A percentile compares a stretch with the other conserved stretches of the same genome.
These are phyloP conservation scores for Arabis alpina DNA, from an alignment of 345 rosid species.

Conservation along the genomic window DNA sequence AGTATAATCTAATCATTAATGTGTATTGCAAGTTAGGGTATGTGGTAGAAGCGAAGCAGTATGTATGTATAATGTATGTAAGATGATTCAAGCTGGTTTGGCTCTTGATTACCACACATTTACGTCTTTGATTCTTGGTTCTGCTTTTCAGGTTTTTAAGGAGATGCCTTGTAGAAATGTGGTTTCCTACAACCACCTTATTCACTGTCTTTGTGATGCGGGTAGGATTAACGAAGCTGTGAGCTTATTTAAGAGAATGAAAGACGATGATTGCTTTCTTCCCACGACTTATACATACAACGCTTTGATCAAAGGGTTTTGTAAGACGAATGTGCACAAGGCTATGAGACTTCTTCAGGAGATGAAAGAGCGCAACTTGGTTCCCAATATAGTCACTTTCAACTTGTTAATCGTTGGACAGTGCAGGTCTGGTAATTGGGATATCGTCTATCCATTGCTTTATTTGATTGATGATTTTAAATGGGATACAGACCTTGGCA, in stretches of 20 bases:
- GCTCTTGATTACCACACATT: slow-evolving; percentile 57
- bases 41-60: slow-evolving; percentile 56
- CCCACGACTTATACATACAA: slow-evolving; percentile 73
- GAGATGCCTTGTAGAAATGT: slow-evolving; percentile 64
- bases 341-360: slow-evolving; percentile 64
- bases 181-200: slow-evolving; percentile 68
- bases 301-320: slow-evolving; percentile 65
- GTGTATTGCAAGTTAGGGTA: slow-evolving; percentile 61
- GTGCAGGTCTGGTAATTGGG: slow-evolving; percentile 62
- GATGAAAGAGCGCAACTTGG: slow-evolving; percentile 57
- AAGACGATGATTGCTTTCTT: slow-evolving; percentile 54
- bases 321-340: slow-evolving; percentile 64
- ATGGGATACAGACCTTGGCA: slow-evolving; percentile 54
- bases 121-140: slow-evolving; percentile 70
- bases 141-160: slow-evolving; percentile 52
- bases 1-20: slow-evolving; percentile 61
- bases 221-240: slow-evolving; percentile 62
- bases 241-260: slow-evolving; percentile 57
- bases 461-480: slow-evolving; percentile 50
- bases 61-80: too few relatives aligned
- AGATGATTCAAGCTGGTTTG: slow-evolving; percentile 58
- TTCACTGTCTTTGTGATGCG: slow-evolving; percentile 68
- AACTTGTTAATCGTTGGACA: slow-evolving; percentile 66
- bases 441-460: slow-evolving; percentile 64
- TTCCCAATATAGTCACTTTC: slow-evolving; percentile 53